Conservation (phyloP, 2,329 filamentous ascomycete species). For the Stagonosporopsis rhizophila region DNA sequence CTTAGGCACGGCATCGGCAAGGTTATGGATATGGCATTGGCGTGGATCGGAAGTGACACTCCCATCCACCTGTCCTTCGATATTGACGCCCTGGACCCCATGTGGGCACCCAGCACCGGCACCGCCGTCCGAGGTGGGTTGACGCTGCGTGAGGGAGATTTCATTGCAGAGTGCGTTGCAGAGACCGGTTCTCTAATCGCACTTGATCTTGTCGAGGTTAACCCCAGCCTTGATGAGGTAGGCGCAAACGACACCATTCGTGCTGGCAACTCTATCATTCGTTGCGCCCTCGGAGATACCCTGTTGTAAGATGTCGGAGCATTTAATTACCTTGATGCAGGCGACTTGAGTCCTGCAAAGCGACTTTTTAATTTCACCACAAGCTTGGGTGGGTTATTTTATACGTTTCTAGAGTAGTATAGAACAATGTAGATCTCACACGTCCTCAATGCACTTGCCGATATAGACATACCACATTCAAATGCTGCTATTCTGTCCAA, state of each 20-base stretch:
- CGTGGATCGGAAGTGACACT: conserved; percentile 90
- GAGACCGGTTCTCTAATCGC: conserved; percentile 64
- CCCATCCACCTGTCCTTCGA: conserved; percentile 98
- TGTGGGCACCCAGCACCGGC: conserved; percentile 95
- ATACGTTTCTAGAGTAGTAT: not conserved
- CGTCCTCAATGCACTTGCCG: not conserved
- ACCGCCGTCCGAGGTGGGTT: conserved; percentile 93
- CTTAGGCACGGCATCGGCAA: conserved; percentile 86
- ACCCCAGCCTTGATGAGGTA: conserved; percentile 56
- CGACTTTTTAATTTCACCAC: conserved; percentile 5
- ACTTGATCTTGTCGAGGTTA: conserved; percentile 64
- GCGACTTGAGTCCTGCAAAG: conserved; percentile 3
- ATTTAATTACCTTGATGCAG: not conserved
- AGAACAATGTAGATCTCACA: not conserved
- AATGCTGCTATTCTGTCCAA: too few relatives aligned
- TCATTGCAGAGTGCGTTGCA: conserved; percentile 78
- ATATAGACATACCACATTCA: too few relatives aligned
- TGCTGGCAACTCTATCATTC: conserved; percentile 87
- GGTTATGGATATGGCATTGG: conserved; percentile 98
- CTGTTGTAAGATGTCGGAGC: conserved; percentile 64
- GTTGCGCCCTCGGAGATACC: conserved; percentile 91
- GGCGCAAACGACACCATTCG: conserved; percentile 86
- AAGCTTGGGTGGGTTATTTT: not conserved
- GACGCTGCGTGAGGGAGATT: conserved; percentile 94
- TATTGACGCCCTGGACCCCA: conserved; percentile 93